Evolutionary conservation across 768 basidiomycete species (phyloP), one percentile per base, ranked within the genome.

Genomic region (Russula olivacea): DNA sequence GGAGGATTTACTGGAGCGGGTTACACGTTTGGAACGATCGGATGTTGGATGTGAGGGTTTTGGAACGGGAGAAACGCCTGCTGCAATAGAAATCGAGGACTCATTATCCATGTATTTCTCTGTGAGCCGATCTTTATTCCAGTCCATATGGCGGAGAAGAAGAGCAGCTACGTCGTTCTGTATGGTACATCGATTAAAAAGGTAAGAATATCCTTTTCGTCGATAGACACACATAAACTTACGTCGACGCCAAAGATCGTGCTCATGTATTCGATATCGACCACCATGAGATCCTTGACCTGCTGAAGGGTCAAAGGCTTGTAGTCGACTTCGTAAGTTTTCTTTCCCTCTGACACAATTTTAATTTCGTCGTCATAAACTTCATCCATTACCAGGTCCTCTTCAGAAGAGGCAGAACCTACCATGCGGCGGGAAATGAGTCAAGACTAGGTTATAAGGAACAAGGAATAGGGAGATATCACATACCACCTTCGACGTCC

Each of bases 61-160:
- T n/a, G 76, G 83, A 61, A 70, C 77, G 55, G 74, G 78, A 66
- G 69, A 81, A 67, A 89, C 80, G 4, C 96, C 97, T 1, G 95
- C 93, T 8, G 83, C 82, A 30, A 83, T 79, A 32, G 87, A 83
- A 17, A 94, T 82, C 9, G 77, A 76, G 21, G 84, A 79, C 0
- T 91, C 83, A 63, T 93, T 90, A 69, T 98, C 96, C 93, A 97
- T 97, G 76, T 92, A 98, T 73, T 91, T 89, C 76, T 98, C 96
- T 68, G 93, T 92, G 23, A 99, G 82, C 60, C 88, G 87, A 73
- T 99, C 97, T 72, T 91, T 92, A 80, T 98, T 98, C 97, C 97
- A 99, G 59, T 81, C 79, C 79, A 88, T 83, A 75, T 90, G 77
- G 32, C 94, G 85, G 62, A 99, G 77, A 7, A 99, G 80, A 34